A percentile compares a stretch with the other conserved stretches of the same genome.
phyloP scores from a whole-genome alignment of 2,329 filamentous ascomycete genomes.

The Eurotiales sp. region DNA sequence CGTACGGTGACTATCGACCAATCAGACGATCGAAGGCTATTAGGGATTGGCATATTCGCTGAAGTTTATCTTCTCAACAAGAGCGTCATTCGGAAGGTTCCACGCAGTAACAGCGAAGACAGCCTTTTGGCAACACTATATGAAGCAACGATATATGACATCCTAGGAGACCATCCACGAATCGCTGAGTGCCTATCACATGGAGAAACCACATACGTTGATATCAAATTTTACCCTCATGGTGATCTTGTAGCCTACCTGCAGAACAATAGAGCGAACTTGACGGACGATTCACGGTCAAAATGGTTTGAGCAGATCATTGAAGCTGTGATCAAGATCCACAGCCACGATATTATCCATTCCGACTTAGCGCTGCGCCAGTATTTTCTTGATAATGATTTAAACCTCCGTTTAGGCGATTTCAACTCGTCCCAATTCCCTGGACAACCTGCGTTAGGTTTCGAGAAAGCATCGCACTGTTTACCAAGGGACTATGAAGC shows the following conservation, averaged over 20 bases:
- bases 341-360: slow-evolving; percentile 84
- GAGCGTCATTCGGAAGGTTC: no score
- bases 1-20: no score
- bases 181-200: background rate
- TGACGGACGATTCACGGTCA: slow-evolving; percentile 1
- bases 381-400: background rate
- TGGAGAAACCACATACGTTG: background rate
- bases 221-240: no score
- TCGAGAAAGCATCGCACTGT: slow-evolving; percentile 13
- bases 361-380: slow-evolving; percentile 1
- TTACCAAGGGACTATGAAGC: slow-evolving; percentile 14
- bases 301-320: slow-evolving; percentile 64
- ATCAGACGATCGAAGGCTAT: no score
- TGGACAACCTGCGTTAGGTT: slow-evolving; percentile 6
- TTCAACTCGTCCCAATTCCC: slow-evolving; percentile 9
- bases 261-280: slow-evolving; percentile 8
- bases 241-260: slow-evolving; percentile 10
- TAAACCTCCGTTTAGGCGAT: slow-evolving; percentile 9
- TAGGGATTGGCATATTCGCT: no score
- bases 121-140: no score
- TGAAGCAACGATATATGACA: background rate
- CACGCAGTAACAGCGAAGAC: no score
- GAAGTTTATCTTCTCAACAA: no score
- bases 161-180: background rate
- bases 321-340: slow-evolving; percentile 80